Percentiles rank a stretch among this genome's conserved stretches.
Conservation (phyloP, 345 rosid genomes). For the Laguncularia racemosa region DNA sequence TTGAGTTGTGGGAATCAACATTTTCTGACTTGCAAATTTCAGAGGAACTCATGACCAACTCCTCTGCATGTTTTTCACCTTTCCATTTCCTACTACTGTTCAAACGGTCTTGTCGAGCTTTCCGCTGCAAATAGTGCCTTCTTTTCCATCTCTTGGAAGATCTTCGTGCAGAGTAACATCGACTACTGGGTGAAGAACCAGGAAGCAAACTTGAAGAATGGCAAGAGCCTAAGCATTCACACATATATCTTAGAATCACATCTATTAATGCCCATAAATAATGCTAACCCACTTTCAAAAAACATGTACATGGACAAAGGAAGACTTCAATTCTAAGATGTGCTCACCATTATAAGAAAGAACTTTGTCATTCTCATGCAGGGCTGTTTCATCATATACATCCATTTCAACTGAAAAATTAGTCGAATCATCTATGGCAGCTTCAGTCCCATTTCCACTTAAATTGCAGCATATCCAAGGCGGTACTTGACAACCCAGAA, state of each 20-base stretch:
- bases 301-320: neutral
- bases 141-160: conserved; percentile 92
- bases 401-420: conserved; percentile 85
- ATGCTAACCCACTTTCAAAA: no score
- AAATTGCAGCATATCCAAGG: conserved; percentile 79
- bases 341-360: conserved; percentile 43
- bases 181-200: conserved; percentile 45
- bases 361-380: conserved; percentile 22
- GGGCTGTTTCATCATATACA: conserved; percentile 43
- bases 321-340: neutral
- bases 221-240: conserved; percentile 35
- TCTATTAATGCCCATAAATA: no score
- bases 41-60: conserved; percentile 24
- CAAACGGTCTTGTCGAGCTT: conserved; percentile 86
- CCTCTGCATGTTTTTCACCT: conserved; percentile 53
- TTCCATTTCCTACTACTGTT: conserved; percentile 93
- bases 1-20: conserved; percentile 17
- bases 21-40: conserved; percentile 21
- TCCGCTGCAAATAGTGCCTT: conserved; percentile 65
- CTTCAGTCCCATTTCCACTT: conserved; percentile 54
- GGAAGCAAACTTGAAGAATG: conserved; percentile 31
- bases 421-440: conserved; percentile 38
- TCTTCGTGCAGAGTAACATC: conserved; percentile 49
- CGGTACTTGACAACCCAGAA: conserved; percentile 64
- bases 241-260: no score